Conservation (phyloP, 2,329 filamentous ascomycete species). For the Alternaria postmessia region DNA sequence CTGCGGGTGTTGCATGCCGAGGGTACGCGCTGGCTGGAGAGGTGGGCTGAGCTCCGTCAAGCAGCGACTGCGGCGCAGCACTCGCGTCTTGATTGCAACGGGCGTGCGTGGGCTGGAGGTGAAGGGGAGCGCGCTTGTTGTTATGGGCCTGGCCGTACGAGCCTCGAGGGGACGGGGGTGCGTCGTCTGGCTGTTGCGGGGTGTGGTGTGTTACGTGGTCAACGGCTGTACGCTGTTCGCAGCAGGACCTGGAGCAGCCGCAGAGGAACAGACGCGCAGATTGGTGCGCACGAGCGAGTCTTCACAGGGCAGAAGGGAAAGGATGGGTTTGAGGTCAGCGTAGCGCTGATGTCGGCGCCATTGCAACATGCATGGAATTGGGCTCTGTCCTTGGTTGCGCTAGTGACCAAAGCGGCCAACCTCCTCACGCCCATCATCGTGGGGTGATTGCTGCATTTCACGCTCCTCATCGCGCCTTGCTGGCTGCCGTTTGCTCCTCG, state of each 20-base stretch:
- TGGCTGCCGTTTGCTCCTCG: neutral
- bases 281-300: neutral
- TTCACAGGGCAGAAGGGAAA: conserved; percentile 9
- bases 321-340: conserved; percentile 16
- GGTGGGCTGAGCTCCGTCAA: neutral
- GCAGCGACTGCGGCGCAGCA: conserved; percentile 4
- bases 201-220: conserved; percentile 16
- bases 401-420: conserved; percentile 14
- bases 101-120: neutral
- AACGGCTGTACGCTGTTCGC: conserved; percentile 8
- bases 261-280: neutral
- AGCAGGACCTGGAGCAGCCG: conserved; percentile 1
- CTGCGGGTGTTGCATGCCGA: conserved; percentile 47
- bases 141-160: neutral
- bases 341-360: conserved; percentile 18
- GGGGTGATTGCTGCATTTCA: conserved; percentile 3
- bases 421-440: conserved; percentile 8
- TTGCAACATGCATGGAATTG: conserved; percentile 20
- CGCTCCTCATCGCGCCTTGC: neutral
- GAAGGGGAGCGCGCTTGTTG: conserved; percentile 1
- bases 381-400: conserved; percentile 16
- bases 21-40: conserved; percentile 25
- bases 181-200: conserved; percentile 19
- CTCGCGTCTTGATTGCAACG: neutral
- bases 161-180: conserved; percentile 10